phyloP scores from a whole-genome alignment of 345 rosid species.

The Eucalyptus coolabah region DNA sequence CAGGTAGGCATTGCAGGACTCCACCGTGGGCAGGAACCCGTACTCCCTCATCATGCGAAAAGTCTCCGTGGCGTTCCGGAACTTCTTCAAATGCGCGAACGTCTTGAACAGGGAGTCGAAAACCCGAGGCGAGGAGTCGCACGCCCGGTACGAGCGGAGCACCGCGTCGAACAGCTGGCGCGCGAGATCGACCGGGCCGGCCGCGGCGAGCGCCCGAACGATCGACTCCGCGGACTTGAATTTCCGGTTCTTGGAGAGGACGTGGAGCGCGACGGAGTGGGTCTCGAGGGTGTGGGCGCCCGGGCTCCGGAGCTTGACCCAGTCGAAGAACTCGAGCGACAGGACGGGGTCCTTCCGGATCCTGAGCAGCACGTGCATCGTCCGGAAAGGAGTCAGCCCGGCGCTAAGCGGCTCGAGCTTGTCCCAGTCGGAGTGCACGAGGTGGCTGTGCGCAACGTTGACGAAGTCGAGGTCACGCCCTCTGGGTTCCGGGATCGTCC shows the following conservation, averaged over 20 bases:
- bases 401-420: constrained; percentile 30
- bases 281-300: constrained; percentile 41
- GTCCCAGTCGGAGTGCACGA: constrained; percentile 75
- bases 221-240: constrained; percentile 65
- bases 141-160: constrained; percentile 48
- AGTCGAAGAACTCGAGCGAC: constrained; percentile 67
- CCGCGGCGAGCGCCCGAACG: constrained; percentile 21
- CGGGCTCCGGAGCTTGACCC: constrained; percentile 37
- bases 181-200: constrained; percentile 16
- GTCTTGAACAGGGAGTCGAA: constrained; percentile 69
- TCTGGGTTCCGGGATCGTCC: constrained; percentile 45
- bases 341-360: constrained; percentile 53
- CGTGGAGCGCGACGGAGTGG: constrained; percentile 52
- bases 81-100: constrained; percentile 56
- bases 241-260: constrained; percentile 51
- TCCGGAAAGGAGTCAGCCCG: constrained; percentile 39
- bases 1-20: constrained; percentile 79
- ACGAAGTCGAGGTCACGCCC: constrained; percentile 83
- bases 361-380: constrained; percentile 49
- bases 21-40: constrained; percentile 53
- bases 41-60: constrained; percentile 56
- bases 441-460: constrained; percentile 71
- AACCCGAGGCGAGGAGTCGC: constrained; percentile 69
- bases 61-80: constrained; percentile 49
- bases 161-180: constrained; percentile 43